Conservation (phyloP, 768 basidiomycete species). For the Phlebiopsis flavidoalba region DNA sequence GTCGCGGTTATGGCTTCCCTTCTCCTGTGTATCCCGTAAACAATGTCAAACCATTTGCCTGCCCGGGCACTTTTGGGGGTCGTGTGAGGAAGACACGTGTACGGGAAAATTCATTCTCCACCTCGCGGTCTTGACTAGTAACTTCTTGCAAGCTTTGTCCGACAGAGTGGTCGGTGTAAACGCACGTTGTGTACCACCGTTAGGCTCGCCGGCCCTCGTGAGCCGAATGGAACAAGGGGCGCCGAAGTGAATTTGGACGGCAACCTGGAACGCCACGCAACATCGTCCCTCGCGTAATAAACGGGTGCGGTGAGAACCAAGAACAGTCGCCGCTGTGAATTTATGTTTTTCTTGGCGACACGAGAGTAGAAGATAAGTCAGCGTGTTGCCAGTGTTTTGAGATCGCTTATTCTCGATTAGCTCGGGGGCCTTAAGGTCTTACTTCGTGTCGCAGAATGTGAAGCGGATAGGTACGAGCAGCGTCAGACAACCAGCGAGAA, state of each 20-base stretch:
- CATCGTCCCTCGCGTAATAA: conserved; percentile 72
- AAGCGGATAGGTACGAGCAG: neutral
- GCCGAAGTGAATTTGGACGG: conserved; percentile 7
- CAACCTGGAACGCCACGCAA: conserved; percentile 69
- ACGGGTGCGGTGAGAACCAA: conserved; percentile 90
- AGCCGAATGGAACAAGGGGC: neutral
- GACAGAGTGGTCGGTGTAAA: conserved; percentile 56
- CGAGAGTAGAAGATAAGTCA: conserved; percentile 9
- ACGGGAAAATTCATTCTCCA: conserved; percentile 16
- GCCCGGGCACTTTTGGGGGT: neutral
- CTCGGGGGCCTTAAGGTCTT: conserved; percentile 12
- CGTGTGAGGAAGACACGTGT: neutral
- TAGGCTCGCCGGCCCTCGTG: neutral
- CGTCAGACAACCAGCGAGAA: too few relatives aligned
- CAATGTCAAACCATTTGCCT: conserved; percentile 76
- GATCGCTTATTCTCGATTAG: neutral
- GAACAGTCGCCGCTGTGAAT: conserved; percentile 78
- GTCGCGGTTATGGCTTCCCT: conserved; percentile 55
- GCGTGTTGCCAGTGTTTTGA: neutral
- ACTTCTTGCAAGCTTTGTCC: conserved; percentile 71
- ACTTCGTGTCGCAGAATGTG: conserved; percentile 1
- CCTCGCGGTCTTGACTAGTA: conserved; percentile 55
- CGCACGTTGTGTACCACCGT: conserved; percentile 74
- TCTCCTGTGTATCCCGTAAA: conserved; percentile 84
- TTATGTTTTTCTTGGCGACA: conserved; percentile 9